phyloP scores from a whole-genome alignment of 116 monocot genomes.

The Phalaenopsis hybrid region DNA sequence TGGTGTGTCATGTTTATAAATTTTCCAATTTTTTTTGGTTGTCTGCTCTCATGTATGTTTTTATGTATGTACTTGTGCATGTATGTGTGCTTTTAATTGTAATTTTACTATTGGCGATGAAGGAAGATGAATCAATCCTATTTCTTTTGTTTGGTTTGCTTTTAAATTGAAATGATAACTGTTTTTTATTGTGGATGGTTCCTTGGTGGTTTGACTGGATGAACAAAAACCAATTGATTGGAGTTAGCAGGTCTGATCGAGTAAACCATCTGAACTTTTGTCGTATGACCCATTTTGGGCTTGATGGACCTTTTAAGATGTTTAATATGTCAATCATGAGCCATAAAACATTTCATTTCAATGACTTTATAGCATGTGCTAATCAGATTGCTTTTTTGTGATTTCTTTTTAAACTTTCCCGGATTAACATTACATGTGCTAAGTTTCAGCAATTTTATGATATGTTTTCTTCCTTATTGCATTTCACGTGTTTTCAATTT shows the following conservation, averaged over 20 bases:
- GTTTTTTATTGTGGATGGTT: not conserved
- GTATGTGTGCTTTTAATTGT: not conserved
- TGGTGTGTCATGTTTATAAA: no score
- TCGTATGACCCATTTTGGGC: not conserved
- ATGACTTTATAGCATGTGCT: not conserved
- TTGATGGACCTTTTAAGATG: not conserved
- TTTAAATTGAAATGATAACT: not conserved
- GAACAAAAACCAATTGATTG: not conserved
- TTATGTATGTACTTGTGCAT: not conserved
- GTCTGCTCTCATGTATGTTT: not conserved
- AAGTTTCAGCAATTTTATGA: not conserved
- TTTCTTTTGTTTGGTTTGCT: not conserved
- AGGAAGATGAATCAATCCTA: not conserved
- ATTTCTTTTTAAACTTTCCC: not conserved
- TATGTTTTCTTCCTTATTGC: not conserved
- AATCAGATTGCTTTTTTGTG: not conserved
- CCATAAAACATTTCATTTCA: not conserved
- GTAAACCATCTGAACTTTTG: not conserved
- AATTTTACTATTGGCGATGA: not conserved
- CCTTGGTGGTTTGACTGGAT: not conserved
- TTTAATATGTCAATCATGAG: not conserved
- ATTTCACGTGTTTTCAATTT: not conserved
- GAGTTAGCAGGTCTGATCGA: not conserved
- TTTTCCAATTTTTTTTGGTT: no score
- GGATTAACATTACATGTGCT: not conserved